Conservation (phyloP, 768 basidiomycete species). For the Boletus rubescentipes region DNA sequence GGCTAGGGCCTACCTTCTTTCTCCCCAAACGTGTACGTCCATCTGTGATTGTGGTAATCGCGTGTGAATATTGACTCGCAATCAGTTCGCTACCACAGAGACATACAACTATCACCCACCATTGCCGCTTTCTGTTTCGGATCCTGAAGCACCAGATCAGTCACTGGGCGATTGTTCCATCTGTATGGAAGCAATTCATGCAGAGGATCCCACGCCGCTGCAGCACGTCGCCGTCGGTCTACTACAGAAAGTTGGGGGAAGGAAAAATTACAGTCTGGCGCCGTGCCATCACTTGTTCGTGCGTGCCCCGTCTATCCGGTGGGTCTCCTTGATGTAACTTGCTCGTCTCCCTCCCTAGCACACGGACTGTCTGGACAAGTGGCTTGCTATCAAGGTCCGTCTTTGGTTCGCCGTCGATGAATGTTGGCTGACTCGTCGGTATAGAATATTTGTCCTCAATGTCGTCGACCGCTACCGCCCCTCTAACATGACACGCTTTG, state of each 20-base stretch:
- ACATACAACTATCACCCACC: conserved; percentile 85
- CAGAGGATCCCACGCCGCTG: conserved; percentile 43
- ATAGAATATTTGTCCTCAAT: conserved; percentile 91
- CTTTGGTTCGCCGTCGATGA: neutral
- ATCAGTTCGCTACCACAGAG: conserved; percentile 58
- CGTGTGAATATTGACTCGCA: neutral
- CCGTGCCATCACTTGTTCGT: conserved; percentile 92
- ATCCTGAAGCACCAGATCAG: conserved; percentile 73
- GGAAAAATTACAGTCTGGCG: conserved; percentile 79
- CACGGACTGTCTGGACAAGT: too few relatives aligned
- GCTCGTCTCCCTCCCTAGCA: too few relatives aligned
- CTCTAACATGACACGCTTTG: neutral
- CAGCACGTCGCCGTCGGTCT: conserved; percentile 33
- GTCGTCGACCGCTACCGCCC: conserved; percentile 75
- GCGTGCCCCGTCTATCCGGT: conserved; percentile 27
- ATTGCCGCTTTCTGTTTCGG: conserved; percentile 54
- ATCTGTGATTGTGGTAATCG: neutral
- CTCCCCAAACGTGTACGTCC: conserved; percentile 61
- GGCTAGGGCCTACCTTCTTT: conserved; percentile 82
- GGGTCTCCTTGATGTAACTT: neutral
- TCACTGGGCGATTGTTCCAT: conserved; percentile 87
- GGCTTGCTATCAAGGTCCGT: conserved; percentile 71
- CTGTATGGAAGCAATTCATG: conserved; percentile 84
- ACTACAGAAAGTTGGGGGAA: too few relatives aligned
- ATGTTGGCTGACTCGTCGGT: neutral